Evolutionary conservation across 2,329 filamentous ascomycete species (phyloP), one percentile per base, ranked within the genome.

Genomic region (Penicillium capsulatum): DNA sequence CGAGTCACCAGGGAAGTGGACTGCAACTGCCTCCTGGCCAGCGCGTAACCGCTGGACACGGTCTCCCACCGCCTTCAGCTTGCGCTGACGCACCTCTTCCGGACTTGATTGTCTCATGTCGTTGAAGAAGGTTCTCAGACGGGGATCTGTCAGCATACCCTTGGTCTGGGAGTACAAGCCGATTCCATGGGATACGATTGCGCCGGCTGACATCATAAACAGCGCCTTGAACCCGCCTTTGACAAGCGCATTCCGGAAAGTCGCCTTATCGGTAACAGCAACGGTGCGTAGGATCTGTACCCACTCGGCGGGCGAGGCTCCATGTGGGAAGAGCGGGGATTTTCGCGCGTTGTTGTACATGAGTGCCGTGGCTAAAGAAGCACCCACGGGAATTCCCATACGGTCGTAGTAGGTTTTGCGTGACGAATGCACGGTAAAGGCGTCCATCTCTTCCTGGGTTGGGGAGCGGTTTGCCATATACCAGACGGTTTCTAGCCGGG

Each of bases 391-490:
- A 3, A 50, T 14, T 2, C 53, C 59, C 4, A 47, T 30, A 8
- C 53, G 46, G n/a, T 35, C 17, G 24, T 53, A 34, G 43, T 61
- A 57, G 2, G 58, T n/a, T 19, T 29, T 16, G 2, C 36, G 44
- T 15, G 56, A 53, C 33, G 36, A 27, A 29, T 50, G 43, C n/a
- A 45, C 40, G 14, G 58, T 51, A 24, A 63, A 49, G 14, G 55
- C 56, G 43, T 66, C 63, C 15, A 65, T 31, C 36, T 67, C 64
- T 7, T 57, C 53, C 39, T 67, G 64, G 2, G 59, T 63, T 2
- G 54, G 53, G 5, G 39, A 15, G 7, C 64, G 57, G 17, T 55
- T 50, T 1, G 58, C 40, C 4, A 57, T 7, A 13, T 54, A 42
- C 14, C 50, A 50, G 11, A 38, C 41, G 8, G 48, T 46, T 11